These are phyloP conservation scores for Aspergillus sp. DNA, from an alignment of 2,329 filamentous ascomycete species.

Conservation along the genomic window DNA sequence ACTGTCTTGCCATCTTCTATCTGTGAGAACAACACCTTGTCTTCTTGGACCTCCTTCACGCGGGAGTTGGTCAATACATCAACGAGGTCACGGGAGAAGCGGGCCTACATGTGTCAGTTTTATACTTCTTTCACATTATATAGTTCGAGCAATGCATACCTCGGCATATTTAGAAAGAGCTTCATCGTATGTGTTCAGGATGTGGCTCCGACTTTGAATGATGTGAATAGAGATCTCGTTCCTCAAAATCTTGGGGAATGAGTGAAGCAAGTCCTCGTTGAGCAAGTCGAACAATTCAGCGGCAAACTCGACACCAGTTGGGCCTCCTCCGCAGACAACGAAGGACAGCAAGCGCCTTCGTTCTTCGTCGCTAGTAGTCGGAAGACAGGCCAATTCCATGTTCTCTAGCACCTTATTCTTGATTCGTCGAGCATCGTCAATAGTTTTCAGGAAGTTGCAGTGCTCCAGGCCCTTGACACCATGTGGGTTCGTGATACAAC, in stretches of 20 bases:
- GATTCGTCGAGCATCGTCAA: slow-evolving; percentile 84
- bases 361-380: slow-evolving; percentile 85
- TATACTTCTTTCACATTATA: not conserved
- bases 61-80: slow-evolving; percentile 89
- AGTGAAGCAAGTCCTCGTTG: slow-evolving; percentile 81
- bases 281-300: slow-evolving; percentile 93
- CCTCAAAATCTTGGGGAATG: slow-evolving; percentile 84
- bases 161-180: slow-evolving; percentile 89
- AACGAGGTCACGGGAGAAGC: slow-evolving; percentile 86
- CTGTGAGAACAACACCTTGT: slow-evolving; percentile 87
- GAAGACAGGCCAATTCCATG: slow-evolving; percentile 85
- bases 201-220: slow-evolving; percentile 90
- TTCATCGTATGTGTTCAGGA: slow-evolving; percentile 97
- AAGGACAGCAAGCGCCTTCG: slow-evolving; percentile 84
- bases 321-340: slow-evolving; percentile 90
- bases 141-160: slow-evolving; percentile 24
- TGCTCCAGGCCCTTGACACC: slow-evolving; percentile 92
- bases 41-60: slow-evolving; percentile 78
- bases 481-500: slow-evolving; percentile 88
- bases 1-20: slow-evolving; percentile 68
- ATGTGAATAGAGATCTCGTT: slow-evolving; percentile 98
- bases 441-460: slow-evolving; percentile 92
- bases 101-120: slow-evolving; percentile 43
- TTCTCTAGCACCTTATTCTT: slow-evolving; percentile 86
- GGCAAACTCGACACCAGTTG: slow-evolving; percentile 95